Conservation (phyloP, 1,284 basidiomycete genomes). For the Malassezia sp. region DNA sequence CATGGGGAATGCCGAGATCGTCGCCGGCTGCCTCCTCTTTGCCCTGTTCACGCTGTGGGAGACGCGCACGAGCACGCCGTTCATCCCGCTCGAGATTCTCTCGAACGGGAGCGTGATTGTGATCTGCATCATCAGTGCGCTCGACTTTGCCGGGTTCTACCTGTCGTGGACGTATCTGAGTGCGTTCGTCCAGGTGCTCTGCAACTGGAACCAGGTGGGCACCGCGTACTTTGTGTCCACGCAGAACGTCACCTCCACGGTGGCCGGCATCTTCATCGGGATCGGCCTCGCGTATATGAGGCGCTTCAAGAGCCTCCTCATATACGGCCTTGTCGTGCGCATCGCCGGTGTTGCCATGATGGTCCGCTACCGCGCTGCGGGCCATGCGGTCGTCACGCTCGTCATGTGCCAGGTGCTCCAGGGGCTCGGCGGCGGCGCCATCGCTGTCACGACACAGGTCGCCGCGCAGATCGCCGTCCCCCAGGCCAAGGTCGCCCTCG, state of each 20-base stretch:
- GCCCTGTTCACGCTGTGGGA: constrained; percentile 49
- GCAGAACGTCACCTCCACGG: constrained; percentile 55
- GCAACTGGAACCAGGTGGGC: constrained; percentile 40
- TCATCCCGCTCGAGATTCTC: constrained; percentile 48
- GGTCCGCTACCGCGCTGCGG: constrained; percentile 55
- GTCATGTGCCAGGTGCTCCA: constrained; percentile 56
- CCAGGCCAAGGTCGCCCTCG: constrained; percentile 65
- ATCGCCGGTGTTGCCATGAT: constrained; percentile 54
- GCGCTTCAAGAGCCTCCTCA: constrained; percentile 58
- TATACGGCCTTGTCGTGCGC: constrained; percentile 59
- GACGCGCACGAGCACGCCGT: constrained; percentile 48
- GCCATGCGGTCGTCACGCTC: constrained; percentile 50
- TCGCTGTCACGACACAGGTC: constrained; percentile 60
- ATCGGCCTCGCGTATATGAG: constrained; percentile 52
- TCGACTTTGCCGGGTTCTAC: constrained; percentile 48
- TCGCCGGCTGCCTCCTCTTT: constrained; percentile 48
- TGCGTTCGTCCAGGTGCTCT: constrained; percentile 40
- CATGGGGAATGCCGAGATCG: constrained; percentile 20
- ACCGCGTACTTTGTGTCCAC: constrained; percentile 44
- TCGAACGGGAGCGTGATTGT: constrained; percentile 42
- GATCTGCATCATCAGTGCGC: constrained; percentile 42
- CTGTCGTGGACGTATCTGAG: constrained; percentile 46
- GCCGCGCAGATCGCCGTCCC: constrained; percentile 66
- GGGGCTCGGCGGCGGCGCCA: constrained; percentile 67
- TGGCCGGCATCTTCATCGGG: constrained; percentile 59